Base-by-base conservation (phyloP, 768 basidiomycete species). In the Tremella fuciformis region DNA sequence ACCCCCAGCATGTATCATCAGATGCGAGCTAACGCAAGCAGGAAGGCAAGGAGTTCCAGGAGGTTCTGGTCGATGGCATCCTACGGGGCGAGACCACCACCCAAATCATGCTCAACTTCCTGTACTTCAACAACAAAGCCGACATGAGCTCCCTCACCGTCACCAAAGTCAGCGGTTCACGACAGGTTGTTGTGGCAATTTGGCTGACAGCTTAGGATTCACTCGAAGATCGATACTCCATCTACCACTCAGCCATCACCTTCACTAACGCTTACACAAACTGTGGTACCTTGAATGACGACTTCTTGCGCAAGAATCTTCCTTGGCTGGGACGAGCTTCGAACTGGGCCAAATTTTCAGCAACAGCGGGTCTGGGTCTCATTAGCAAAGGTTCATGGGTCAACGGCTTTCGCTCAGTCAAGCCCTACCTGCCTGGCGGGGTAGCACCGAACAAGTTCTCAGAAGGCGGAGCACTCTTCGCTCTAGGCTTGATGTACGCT, bases 281-380 rank as follows among this genome's bases (percentile, higher is more conserved):
- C 73, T 86, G 94, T n/a, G 96, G 96, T 48, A 99, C 96, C 2
- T 91, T 92, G 0, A 93, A 92, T 1, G 96, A 99, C 70, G 74
- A 83, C 22, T 99, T 98, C 64, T 81, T 99, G 18, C 86, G 92
- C 13, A 90, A 97, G 53, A 98, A 98, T 75, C 83, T 99, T 34
- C 94, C 97, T 73, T 99, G 93, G 92, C 84, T 99, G 3, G 89
- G 85, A 9, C 83, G 90, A 53, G 96, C 96, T 2, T 87, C 87
- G 24, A 98, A 99, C 75, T 99, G 96, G 96, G 89, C 91, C 25
- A 99, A 98, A 73, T 99, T 98, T 79, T 90, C 91, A 2, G 91
- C 96, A 6, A 97, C 96, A 13, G 92, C 96, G 18, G 92, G 89
- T 8, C 84, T 99, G 21, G 96, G 96, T 62, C 89, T 98, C 56